Conservation (phyloP, 371 early-diverging fungal genomes). For the Mucor saturninus region DNA sequence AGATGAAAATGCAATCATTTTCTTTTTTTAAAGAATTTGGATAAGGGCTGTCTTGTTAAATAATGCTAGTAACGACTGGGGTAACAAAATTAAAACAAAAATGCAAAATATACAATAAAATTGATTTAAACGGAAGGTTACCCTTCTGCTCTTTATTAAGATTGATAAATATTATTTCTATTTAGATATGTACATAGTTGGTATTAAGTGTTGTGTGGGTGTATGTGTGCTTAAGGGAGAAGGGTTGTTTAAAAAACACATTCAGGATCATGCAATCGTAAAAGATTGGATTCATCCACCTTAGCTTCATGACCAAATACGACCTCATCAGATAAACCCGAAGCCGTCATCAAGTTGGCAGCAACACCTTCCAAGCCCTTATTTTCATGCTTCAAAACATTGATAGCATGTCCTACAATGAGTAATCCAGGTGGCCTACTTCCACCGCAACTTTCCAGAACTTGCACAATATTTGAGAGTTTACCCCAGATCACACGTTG, state of each 20-base stretch:
- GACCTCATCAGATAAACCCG: constrained; percentile 19
- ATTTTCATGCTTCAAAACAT: constrained; percentile 49
- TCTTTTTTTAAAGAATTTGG: too few species aligned
- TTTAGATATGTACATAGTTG: constrained; percentile 2
- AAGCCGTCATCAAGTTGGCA: constrained; percentile 26
- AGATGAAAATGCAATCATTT: too few species aligned
- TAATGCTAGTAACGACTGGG: too few species aligned
- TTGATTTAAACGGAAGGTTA: too few species aligned
- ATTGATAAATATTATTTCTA: neutral
- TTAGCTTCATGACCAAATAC: constrained; percentile 6
- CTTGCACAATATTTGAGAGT: constrained; percentile 59
- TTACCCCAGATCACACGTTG: constrained; percentile 71
- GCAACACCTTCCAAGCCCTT: constrained; percentile 42
- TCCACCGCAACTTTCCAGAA: constrained; percentile 71
- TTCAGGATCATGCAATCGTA: constrained; percentile 53
- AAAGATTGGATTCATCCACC: constrained; percentile 20
- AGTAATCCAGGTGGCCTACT: constrained; percentile 78
- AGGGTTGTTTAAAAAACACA: constrained; percentile 33
- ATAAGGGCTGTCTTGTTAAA: too few species aligned
- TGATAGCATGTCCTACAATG: constrained; percentile 65
- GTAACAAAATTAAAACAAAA: too few species aligned
- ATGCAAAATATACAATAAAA: too few species aligned
- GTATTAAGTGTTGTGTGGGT: neutral
- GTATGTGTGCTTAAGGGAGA: neutral
- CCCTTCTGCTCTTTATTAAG: too few species aligned